These are phyloP conservation scores for Talaromyces albobiverticillius DNA, from an alignment of 2,329 filamentous ascomycete genomes.

Conservation along the genomic window DNA sequence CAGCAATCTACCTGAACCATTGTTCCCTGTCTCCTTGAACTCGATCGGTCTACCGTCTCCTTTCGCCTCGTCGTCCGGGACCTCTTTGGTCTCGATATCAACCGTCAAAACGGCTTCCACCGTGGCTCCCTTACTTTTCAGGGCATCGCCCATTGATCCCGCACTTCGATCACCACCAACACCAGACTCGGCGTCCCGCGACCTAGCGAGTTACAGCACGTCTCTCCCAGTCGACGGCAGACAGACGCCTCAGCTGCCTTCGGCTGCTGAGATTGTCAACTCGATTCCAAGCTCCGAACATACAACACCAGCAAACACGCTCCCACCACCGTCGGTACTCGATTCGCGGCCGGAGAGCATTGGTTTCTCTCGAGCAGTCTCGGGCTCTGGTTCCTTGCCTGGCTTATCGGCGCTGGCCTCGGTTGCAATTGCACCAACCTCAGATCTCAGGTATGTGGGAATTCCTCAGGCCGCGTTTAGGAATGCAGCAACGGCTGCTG, in stretches of 20 bases:
- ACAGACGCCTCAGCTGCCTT: conserved; percentile 46
- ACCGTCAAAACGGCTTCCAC: conserved; percentile 54
- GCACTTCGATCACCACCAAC: conserved; percentile 47
- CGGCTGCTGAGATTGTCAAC: conserved; percentile 43
- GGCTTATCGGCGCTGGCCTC: conserved; percentile 60
- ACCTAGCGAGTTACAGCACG: conserved; percentile 34
- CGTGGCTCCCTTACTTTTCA: conserved; percentile 58
- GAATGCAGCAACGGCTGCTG: no score
- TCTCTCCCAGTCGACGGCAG: conserved; percentile 46
- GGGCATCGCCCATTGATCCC: conserved; percentile 57
- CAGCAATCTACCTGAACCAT: not conserved
- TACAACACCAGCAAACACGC: conserved; percentile 44
- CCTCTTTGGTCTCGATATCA: conserved; percentile 31
- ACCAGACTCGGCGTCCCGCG: conserved; percentile 34
- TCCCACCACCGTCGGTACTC: conserved; percentile 28
- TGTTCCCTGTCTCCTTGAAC: not conserved
- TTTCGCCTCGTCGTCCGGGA: conserved; percentile 21
- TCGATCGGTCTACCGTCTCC: not conserved
- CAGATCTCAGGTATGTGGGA: conserved; percentile 48
- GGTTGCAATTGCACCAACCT: conserved; percentile 52
- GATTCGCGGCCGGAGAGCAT: conserved; percentile 26
- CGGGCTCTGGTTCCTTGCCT: conserved; percentile 48
- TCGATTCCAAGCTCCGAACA: conserved; percentile 54
- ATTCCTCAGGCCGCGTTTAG: not conserved
- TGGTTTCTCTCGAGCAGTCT: conserved; percentile 25